phyloP scores from a whole-genome alignment of 2,329 filamentous ascomycete species.

The Talaromyces islandicus region DNA sequence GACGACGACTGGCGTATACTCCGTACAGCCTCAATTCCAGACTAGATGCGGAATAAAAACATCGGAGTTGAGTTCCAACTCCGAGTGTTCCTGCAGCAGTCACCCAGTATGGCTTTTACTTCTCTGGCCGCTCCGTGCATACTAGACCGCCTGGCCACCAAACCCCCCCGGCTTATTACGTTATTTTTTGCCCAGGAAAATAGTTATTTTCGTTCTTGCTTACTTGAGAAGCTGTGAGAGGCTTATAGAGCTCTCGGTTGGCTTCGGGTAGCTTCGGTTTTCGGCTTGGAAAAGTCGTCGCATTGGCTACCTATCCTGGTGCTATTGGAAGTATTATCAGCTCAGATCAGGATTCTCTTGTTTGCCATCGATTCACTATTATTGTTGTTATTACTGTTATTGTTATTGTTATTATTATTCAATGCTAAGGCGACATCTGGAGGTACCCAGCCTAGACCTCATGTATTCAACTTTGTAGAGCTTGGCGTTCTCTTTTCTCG shows the following conservation, averaged over 20 bases:
- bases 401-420: not conserved
- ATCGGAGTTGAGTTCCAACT: not conserved
- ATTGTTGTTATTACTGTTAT: not conserved
- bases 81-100: not conserved
- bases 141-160: not conserved
- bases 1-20: not conserved
- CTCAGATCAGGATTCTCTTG: not conserved
- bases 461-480: not conserved
- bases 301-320: not conserved
- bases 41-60: not conserved
- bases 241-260: not conserved
- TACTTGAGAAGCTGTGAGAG: not conserved
- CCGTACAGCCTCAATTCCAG: not conserved
- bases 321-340: not conserved
- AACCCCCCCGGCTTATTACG: not conserved
- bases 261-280: not conserved
- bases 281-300: not conserved
- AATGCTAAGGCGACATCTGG: not conserved
- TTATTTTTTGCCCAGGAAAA: not conserved
- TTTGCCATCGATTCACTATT: too few relatives aligned
- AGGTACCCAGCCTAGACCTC: not conserved
- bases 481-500: not conserved
- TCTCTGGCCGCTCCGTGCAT: not conserved
- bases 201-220: not conserved
- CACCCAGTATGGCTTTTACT: not conserved